Evolutionary conservation across 495 filamentous ascomycete genomes (phyloP).

Genomic region (Penicillium alfredii): DNA sequence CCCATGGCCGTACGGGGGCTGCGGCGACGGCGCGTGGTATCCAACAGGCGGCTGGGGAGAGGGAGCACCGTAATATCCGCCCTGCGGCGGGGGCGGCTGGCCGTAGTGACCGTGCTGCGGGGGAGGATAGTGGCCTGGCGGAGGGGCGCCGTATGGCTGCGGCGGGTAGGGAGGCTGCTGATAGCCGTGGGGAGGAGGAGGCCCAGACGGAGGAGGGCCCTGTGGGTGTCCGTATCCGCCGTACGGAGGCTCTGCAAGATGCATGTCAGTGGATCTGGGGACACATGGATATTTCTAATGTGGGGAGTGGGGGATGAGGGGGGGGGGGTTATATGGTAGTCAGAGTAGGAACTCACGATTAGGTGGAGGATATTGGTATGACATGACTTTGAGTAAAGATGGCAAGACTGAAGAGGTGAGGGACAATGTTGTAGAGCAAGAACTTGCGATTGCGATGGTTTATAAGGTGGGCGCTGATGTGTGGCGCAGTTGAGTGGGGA

Average conservation of each 20-base stretch:
- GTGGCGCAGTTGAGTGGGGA: conserved; percentile 9
- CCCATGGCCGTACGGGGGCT: conserved; percentile 14
- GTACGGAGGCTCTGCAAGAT: conserved; percentile 24
- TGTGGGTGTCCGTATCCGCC: conserved; percentile 25
- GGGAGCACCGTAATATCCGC: conserved; percentile 17
- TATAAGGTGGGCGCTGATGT: conserved; percentile 2
- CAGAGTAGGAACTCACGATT: conserved; percentile 28
- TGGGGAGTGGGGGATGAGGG: no score
- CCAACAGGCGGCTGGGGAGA: conserved; percentile 13
- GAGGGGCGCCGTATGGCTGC: conserved; percentile 21
- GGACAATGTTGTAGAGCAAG: not conserved
- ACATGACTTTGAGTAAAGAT: conserved; percentile 17
- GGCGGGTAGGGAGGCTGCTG: conserved; percentile 22
- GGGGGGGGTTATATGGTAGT: no score
- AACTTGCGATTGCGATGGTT: not conserved
- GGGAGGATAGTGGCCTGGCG: conserved; percentile 23
- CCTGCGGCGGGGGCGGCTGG: conserved; percentile 15
- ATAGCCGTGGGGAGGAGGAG: conserved; percentile 29
- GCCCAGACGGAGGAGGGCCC: conserved; percentile 29
- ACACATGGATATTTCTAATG: not conserved
- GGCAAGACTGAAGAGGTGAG: not conserved
- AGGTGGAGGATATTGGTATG: conserved; percentile 24
- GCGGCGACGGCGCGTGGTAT: conserved; percentile 14
- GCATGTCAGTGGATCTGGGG: conserved; percentile 4
- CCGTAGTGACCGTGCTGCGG: conserved; percentile 18